phyloP scores from a whole-genome alignment of 176 grass and related monocot genomes.

The Aegilops umbellulata region DNA sequence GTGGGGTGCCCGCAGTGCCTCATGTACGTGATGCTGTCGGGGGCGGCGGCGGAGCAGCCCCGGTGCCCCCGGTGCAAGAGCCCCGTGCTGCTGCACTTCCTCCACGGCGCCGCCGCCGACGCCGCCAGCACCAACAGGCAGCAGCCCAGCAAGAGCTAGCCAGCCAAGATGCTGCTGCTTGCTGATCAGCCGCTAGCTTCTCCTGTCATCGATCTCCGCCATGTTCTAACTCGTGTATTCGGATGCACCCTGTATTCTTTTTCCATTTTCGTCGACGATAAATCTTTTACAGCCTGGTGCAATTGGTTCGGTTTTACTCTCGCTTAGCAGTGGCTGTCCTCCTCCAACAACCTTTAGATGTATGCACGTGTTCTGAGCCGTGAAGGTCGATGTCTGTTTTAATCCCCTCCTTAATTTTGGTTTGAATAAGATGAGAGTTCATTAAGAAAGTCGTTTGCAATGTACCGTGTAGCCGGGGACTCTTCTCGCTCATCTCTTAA shows the following conservation, averaged over 20 bases:
- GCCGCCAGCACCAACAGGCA: not conserved
- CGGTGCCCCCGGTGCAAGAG: slow-evolving; percentile 75
- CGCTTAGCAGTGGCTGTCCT: not conserved
- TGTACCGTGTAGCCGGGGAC: slow-evolving; percentile 2
- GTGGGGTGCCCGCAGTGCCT: slow-evolving; percentile 70
- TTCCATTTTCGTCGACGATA: not conserved
- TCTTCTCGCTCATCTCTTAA: slow-evolving; percentile 15
- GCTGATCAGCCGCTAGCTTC: not conserved
- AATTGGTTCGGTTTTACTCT: not conserved
- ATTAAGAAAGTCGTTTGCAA: not conserved
- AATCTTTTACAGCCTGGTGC: not conserved
- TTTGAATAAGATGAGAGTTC: not conserved
- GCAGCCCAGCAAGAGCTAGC: slow-evolving; percentile 15
- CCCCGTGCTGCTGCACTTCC: slow-evolving; percentile 61
- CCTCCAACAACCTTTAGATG: not conserved
- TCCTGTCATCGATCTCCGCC: not conserved
- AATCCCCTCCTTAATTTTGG: not conserved
- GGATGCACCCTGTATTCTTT: not conserved
- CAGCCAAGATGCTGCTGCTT: not conserved
- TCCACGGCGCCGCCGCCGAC: not conserved
- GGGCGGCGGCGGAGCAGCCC: slow-evolving; percentile 42
- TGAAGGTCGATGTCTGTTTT: not conserved
- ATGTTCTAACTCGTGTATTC: not conserved
- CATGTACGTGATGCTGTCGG: slow-evolving; percentile 81
- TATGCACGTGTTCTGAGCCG: not conserved